Evolutionary conservation across 2,329 filamentous ascomycete species (phyloP).

Genomic region (Biscogniauxia marginata): DNA sequence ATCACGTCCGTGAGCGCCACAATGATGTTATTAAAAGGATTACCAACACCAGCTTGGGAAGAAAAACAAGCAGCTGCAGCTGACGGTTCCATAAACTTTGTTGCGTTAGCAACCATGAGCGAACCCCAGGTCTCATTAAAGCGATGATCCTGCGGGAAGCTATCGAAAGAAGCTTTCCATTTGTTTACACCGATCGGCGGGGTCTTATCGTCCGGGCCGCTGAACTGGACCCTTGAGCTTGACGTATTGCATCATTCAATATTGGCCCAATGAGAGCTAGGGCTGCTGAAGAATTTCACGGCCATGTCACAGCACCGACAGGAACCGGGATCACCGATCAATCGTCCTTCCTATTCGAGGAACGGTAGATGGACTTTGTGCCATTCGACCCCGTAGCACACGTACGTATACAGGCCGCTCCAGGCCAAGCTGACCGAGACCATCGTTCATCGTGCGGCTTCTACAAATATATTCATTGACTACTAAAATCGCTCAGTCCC

Average conservation of each 20-base stretch:
- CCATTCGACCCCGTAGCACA: background rate
- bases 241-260: conserved; percentile 13
- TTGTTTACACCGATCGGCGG: background rate
- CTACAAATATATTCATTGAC: no score
- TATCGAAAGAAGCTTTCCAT: background rate
- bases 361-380: background rate
- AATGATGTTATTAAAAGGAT: background rate
- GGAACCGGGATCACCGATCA: background rate
- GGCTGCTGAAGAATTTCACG: background rate
- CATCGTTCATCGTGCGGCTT: no score
- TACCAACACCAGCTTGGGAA: no score
- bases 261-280: background rate
- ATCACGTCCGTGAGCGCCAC: background rate
- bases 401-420: background rate
- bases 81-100: background rate
- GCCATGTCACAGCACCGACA: background rate
- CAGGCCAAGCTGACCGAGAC: no score
- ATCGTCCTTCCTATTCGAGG: conserved; percentile 15
- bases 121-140: background rate
- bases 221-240: background rate
- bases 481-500: no score
- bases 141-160: background rate
- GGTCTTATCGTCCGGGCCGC: background rate
- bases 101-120: background rate
- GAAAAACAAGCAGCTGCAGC: background rate